These are phyloP conservation scores for Pseudogymnoascus sp. DNA, from an alignment of 2,329 filamentous ascomycete species.

Conservation along the genomic window DNA sequence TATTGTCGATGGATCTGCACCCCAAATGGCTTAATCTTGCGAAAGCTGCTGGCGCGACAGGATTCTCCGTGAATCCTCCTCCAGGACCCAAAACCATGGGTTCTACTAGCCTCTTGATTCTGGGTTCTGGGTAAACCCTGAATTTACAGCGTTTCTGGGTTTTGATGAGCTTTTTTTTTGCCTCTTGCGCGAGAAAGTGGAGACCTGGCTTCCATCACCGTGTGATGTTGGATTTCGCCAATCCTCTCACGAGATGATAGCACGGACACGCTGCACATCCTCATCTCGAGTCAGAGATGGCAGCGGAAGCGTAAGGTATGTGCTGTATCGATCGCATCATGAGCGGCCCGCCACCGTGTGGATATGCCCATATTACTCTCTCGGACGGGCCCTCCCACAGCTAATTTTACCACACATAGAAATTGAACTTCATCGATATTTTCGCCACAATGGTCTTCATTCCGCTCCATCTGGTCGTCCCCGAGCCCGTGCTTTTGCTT, in stretches of 20 bases:
- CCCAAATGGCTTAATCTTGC: neutral
- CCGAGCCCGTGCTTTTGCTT: neutral
- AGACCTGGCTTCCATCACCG: neutral
- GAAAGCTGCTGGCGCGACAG: neutral
- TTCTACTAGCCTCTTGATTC: neutral
- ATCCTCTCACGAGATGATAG: constrained; percentile 3
- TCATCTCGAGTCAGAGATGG: constrained; percentile 2
- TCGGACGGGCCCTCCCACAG: neutral
- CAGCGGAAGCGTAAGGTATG: neutral
- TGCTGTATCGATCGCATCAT: constrained; percentile 7
- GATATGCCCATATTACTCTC: constrained; percentile 6
- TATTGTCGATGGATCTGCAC: neutral
- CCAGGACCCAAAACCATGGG: neutral
- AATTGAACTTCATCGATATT: neutral
- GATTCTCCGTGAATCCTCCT: neutral
- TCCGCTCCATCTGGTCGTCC: neutral
- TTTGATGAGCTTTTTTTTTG: neutral
- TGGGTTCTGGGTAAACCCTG: constrained; percentile 3
- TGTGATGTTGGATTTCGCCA: constrained; percentile 1
- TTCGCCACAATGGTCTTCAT: neutral
- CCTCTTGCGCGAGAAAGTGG: constrained; percentile 5
- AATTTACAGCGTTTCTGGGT: constrained; percentile 1
- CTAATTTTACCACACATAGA: constrained; percentile 5
- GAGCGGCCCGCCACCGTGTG: constrained; percentile 6
- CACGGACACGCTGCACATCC: constrained; percentile 6